Conservation (phyloP, 176 grass and related monocot genomes). For the Ensete glaucum region DNA sequence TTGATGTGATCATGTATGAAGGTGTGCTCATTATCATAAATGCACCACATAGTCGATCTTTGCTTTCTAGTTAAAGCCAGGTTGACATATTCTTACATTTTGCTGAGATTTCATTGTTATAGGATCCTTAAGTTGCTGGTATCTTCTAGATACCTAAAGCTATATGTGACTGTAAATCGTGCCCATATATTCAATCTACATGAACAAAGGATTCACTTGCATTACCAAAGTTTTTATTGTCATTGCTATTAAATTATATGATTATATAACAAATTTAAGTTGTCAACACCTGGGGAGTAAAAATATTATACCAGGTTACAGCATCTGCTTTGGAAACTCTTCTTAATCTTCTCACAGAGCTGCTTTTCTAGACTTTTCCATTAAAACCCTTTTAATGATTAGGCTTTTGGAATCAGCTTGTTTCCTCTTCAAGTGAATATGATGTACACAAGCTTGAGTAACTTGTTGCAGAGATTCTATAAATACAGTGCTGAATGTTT, state of each 20-base stretch:
- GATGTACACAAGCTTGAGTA: neutral
- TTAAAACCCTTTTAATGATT: neutral
- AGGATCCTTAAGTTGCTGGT: neutral
- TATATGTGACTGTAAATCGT: neutral
- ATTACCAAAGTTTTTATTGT: neutral
- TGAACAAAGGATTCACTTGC: neutral
- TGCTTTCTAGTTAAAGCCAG: neutral
- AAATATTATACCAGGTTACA: neutral
- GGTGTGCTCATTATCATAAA: neutral
- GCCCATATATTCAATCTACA: neutral
- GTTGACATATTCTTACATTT: neutral
- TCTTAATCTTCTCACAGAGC: neutral
- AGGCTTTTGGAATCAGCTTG: neutral
- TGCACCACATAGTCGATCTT: conserved; percentile 7
- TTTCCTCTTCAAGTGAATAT: neutral
- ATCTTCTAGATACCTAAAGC: neutral
- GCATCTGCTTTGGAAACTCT: neutral
- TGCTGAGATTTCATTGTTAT: neutral
- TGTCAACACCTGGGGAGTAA: neutral
- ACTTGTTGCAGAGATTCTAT: neutral
- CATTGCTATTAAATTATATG: neutral
- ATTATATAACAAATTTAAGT: neutral
- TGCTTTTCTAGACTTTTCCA: neutral
- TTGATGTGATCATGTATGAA: conserved; percentile 6
- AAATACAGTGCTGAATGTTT: neutral